A percentile compares a stretch with the other conserved stretches of the same genome.
phyloP scores from a whole-genome alignment of 2,329 filamentous ascomycete species.

The Rhinocladiella mackenziei region DNA sequence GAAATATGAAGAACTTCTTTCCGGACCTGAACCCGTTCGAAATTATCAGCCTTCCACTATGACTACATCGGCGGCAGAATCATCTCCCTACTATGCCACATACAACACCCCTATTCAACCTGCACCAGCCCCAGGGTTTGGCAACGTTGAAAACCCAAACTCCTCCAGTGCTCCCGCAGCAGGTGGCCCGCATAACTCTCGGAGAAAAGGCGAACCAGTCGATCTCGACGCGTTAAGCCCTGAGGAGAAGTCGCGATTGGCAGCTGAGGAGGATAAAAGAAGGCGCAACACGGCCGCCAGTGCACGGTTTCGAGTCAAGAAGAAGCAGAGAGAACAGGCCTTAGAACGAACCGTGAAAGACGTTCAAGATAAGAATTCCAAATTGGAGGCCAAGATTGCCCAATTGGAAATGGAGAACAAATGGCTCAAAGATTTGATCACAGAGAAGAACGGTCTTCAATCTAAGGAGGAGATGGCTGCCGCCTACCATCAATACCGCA shows the following conservation, averaged over 20 bases:
- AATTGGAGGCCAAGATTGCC: conserved; percentile 67
- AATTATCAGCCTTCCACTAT: conserved; percentile 20
- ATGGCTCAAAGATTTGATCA: conserved; percentile 74
- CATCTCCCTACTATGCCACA: conserved; percentile 23
- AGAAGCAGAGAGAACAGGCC: conserved; percentile 89
- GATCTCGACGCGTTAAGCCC: conserved; percentile 45
- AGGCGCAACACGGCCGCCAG: conserved; percentile 84
- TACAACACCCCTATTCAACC: conserved; percentile 31
- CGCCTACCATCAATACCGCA: conserved; percentile 40
- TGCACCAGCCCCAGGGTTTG: conserved; percentile 21
- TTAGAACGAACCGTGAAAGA: conserved; percentile 80
- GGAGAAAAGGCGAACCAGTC: conserved; percentile 15
- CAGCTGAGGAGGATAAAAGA: conserved; percentile 85
- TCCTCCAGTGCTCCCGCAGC: conserved; percentile 7
- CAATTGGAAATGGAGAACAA: conserved; percentile 81
- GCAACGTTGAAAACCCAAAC: conserved; percentile 11
- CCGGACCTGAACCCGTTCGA: conserved; percentile 11
- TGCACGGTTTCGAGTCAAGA: conserved; percentile 87
- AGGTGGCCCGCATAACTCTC: neutral
- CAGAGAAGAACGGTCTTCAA: conserved; percentile 67
- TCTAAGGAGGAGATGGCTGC: conserved; percentile 41
- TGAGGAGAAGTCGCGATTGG: conserved; percentile 67
- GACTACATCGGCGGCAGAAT: conserved; percentile 19
- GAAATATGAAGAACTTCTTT: conserved; percentile 30
- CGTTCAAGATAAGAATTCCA: conserved; percentile 71